These are phyloP conservation scores for Mallotus repandus DNA, from an alignment of 441 rosid species.

Conservation along the genomic window DNA sequence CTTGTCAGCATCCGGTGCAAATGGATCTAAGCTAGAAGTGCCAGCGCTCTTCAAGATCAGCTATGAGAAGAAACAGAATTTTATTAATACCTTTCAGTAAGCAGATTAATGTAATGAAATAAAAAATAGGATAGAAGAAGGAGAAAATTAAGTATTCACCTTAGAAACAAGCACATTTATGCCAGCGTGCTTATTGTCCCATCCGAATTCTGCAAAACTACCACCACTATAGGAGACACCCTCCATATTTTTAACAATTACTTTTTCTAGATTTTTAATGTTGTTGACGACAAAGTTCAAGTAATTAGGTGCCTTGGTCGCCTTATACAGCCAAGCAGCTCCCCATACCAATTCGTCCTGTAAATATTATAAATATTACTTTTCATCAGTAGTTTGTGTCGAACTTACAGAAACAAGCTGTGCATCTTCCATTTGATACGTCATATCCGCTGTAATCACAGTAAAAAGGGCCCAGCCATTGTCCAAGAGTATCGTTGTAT, in stretches of 20 bases:
- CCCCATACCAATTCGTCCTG: conserved; percentile 96
- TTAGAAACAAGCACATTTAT: conserved; percentile 72
- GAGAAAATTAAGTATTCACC: conserved; percentile 32
- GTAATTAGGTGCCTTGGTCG: conserved; percentile 54
- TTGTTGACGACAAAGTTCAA: conserved; percentile 48
- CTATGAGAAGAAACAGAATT: neutral
- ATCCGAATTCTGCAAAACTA: conserved; percentile 78
- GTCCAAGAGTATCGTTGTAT: conserved; percentile 54
- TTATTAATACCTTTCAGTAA: neutral
- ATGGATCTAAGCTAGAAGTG: conserved; percentile 14
- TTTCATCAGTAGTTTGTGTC: too few relatives aligned
- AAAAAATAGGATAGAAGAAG: conserved; percentile 31
- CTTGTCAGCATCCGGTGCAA: conserved; percentile 55
- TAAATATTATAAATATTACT: conserved; percentile 14
- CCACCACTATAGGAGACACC: conserved; percentile 55
- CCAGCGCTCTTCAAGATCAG: conserved; percentile 12
- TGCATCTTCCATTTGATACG: conserved; percentile 57
- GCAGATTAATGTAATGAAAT: neutral
- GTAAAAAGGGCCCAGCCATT: conserved; percentile 71
- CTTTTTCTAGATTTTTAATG: conserved; percentile 28
- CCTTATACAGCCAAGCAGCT: conserved; percentile 84
- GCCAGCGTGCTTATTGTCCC: conserved; percentile 91
- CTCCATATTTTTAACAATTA: conserved; percentile 35
- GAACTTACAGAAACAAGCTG: conserved; percentile 20
- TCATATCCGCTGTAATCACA: conserved; percentile 82